Conservation (phyloP, 495 filamentous ascomycete genomes). For the Trichoderma parareesei region DNA sequence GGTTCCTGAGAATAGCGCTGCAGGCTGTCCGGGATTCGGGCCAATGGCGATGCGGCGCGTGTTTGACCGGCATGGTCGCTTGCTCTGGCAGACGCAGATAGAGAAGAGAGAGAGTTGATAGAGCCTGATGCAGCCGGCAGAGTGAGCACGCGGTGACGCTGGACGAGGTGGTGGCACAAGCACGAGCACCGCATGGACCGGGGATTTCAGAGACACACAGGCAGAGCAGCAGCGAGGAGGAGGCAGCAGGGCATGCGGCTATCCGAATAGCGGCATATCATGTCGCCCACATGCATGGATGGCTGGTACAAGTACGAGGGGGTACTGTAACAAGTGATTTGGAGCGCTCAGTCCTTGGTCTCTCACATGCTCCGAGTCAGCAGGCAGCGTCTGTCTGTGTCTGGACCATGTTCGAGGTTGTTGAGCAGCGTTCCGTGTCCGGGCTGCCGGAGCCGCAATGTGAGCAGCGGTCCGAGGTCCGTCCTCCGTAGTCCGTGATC, state of each 20-base stretch:
- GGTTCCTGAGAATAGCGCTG: slow-evolving; percentile 1
- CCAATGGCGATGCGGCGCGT: neutral
- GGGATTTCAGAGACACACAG: neutral
- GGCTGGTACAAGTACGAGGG: too few species aligned
- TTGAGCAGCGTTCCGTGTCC: neutral
- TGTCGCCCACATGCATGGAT: too few species aligned
- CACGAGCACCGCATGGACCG: neutral
- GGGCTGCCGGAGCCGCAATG: neutral
- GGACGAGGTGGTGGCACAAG: too few species aligned
- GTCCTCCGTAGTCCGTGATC: neutral
- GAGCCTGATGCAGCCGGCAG: neutral
- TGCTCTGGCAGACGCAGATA: neutral
- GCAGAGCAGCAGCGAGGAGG: neutral
- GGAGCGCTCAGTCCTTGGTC: neutral
- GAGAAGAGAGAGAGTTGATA: neutral
- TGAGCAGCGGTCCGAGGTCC: neutral
- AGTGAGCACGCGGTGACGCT: neutral
- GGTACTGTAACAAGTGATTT: too few species aligned
- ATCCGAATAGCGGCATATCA: neutral
- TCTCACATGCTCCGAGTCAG: neutral
- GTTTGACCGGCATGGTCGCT: neutral
- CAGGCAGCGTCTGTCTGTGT: neutral
- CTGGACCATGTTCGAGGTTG: neutral
- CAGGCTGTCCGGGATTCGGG: neutral
- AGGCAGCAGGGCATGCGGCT: neutral